phyloP scores from a whole-genome alignment of 495 filamentous ascomycete genomes.

The Aspergillus nanangensis region DNA sequence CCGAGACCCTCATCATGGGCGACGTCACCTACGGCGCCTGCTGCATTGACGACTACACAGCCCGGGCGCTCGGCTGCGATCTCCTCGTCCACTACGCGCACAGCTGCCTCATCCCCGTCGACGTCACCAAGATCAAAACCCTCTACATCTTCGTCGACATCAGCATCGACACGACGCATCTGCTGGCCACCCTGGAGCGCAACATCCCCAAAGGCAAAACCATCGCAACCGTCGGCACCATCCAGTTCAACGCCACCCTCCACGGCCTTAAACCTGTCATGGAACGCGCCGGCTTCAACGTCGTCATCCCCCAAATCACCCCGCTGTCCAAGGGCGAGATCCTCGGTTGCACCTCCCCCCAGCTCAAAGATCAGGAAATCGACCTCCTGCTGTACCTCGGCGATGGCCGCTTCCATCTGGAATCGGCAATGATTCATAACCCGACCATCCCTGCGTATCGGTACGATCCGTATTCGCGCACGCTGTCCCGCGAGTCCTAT shows the following conservation, averaged over 20 bases:
- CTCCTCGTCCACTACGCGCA: slow-evolving; percentile 96
- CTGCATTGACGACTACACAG: slow-evolving; percentile 98
- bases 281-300: slow-evolving; percentile 73
- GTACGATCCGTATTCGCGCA: slow-evolving; percentile 94
- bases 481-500: slow-evolving; percentile 84
- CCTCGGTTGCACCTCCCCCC: slow-evolving; percentile 88
- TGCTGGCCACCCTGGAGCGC: slow-evolving; percentile 79
- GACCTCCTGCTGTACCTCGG: slow-evolving; percentile 90
- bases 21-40: slow-evolving; percentile 99
- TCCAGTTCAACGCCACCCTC: slow-evolving; percentile 96
- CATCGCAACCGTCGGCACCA: slow-evolving; percentile 91
- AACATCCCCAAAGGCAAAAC: slow-evolving; percentile 83
- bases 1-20: slow-evolving; percentile 94
- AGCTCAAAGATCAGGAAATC: slow-evolving; percentile 51
- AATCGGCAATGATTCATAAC: slow-evolving; percentile 98
- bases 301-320: slow-evolving; percentile 87
- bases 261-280: slow-evolving; percentile 73
- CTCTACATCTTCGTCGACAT: slow-evolving; percentile 99
- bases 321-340: slow-evolving; percentile 93
- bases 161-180: slow-evolving; percentile 83
- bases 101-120: slow-evolving; percentile 91
- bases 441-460: slow-evolving; percentile 84
- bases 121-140: slow-evolving; percentile 90
- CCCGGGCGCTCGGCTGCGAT: slow-evolving; percentile 89
- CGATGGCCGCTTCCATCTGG: slow-evolving; percentile 94